Conservation (phyloP, 2,329 filamentous ascomycete genomes). For the Septoria linicola region DNA sequence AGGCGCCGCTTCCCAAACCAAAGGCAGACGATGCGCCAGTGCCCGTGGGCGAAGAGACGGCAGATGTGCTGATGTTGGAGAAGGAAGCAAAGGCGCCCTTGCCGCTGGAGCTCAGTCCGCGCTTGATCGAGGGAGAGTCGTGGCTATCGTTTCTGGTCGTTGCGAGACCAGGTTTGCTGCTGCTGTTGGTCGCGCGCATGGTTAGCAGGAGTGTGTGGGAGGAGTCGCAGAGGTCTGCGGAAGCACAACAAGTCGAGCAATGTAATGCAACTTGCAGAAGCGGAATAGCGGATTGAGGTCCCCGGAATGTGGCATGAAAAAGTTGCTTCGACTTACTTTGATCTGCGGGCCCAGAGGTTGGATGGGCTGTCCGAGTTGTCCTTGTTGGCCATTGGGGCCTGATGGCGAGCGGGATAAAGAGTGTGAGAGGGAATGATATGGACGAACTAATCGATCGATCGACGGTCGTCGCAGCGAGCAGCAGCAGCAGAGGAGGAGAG, state of each 20-base stretch:
- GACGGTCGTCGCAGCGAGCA: neutral
- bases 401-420: neutral
- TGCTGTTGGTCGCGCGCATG: slow-evolving; percentile 52
- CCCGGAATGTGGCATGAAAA: neutral
- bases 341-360: slow-evolving; percentile 72
- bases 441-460: neutral
- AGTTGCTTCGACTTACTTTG: slow-evolving; percentile 61
- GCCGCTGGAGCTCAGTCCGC: slow-evolving; percentile 69
- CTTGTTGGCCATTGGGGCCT: slow-evolving; percentile 34
- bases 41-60: slow-evolving; percentile 70
- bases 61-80: slow-evolving; percentile 61
- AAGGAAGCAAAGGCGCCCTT: slow-evolving; percentile 78
- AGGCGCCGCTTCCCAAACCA: slow-evolving; percentile 89
- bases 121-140: slow-evolving; percentile 63
- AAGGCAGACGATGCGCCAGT: slow-evolving; percentile 82
- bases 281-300: neutral
- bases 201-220: slow-evolving; percentile 24
- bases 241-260: no score
- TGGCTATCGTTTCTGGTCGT: slow-evolving; percentile 62
- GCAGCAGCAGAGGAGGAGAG: slow-evolving; percentile 5
- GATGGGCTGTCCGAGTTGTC: slow-evolving; percentile 38
- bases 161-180: slow-evolving; percentile 86
- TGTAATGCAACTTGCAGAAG: neutral
- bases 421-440: neutral
- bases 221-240: no score